These are phyloP conservation scores for Euphorbia tirucalli DNA, from an alignment of 345 rosid species.

Conservation along the genomic window DNA sequence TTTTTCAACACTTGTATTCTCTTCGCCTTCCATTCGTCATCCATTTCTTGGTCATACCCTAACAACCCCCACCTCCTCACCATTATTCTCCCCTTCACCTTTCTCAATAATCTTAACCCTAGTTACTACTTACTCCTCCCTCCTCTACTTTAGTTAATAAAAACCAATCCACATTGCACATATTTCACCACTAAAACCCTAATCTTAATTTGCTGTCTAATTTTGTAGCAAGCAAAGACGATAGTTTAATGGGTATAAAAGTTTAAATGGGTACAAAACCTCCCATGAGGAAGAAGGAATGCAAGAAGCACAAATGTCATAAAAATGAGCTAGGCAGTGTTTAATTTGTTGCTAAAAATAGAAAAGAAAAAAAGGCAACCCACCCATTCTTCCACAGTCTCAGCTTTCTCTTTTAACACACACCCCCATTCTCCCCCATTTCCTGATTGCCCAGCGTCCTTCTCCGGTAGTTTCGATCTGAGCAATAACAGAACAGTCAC, in stretches of 20 bases:
- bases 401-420: slow-evolving; percentile 28
- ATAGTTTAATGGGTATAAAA: no score
- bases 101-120: slow-evolving; percentile 10
- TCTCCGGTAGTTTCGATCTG: slow-evolving; percentile 54
- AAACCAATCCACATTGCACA: slow-evolving; percentile 31
- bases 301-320: slow-evolving; percentile 63
- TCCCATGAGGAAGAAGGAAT: slow-evolving; percentile 42
- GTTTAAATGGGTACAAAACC: slow-evolving; percentile 21
- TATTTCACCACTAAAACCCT: no score
- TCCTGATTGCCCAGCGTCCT: slow-evolving; percentile 79
- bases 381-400: not conserved
- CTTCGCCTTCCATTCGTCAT: slow-evolving; percentile 74
- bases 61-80: slow-evolving; percentile 31
- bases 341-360: slow-evolving; percentile 43
- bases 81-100: not conserved
- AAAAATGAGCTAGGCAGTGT: slow-evolving; percentile 16
- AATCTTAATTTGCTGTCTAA: slow-evolving; percentile 9
- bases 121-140: slow-evolving; percentile 19
- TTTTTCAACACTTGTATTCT: slow-evolving; percentile 73
- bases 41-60: slow-evolving; percentile 40
- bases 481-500: slow-evolving; percentile 34
- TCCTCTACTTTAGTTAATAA: not conserved
- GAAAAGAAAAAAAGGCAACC: slow-evolving; percentile 28
- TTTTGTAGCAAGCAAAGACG: not conserved
- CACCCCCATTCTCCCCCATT: slow-evolving; percentile 34